Conservation (phyloP, 2,329 filamentous ascomycete species). For the Microdochium paspali region DNA sequence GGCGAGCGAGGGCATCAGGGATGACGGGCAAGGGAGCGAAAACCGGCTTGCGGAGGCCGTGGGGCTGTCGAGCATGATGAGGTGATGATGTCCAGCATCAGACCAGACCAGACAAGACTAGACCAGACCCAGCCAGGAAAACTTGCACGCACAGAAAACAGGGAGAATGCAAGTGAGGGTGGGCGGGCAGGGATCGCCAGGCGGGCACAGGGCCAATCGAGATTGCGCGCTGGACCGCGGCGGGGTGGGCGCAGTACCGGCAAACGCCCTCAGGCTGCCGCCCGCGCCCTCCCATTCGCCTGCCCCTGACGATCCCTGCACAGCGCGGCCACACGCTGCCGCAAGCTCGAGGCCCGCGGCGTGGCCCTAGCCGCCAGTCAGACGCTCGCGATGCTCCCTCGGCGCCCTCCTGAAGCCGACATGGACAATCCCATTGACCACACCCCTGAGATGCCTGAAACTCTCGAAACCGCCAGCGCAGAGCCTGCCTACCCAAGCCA, state of each 20-base stretch:
- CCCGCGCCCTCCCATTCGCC: neutral
- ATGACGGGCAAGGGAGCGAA: neutral
- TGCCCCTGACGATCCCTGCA: neutral
- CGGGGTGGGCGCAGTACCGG: neutral
- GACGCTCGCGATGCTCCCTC: neutral
- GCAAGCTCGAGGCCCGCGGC: neutral
- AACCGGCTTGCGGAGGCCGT: neutral
- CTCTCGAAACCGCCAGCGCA: neutral
- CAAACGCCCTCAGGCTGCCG: neutral
- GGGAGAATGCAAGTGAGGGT: neutral
- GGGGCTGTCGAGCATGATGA: neutral
- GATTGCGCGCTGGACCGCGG: neutral
- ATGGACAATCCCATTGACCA: neutral
- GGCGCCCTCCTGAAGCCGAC: neutral
- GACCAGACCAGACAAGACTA: no score
- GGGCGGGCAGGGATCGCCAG: neutral
- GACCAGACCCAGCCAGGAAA: neutral
- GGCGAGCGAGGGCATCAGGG: neutral
- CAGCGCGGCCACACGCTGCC: neutral
- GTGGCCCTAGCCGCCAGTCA: neutral
- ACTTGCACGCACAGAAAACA: neutral
- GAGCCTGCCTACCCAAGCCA: no score
- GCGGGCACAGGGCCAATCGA: neutral
- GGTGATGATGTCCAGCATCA: neutral
- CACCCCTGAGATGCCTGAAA: neutral